Conservation (phyloP, 768 basidiomycete species). For the Agrocybe praecox region DNA sequence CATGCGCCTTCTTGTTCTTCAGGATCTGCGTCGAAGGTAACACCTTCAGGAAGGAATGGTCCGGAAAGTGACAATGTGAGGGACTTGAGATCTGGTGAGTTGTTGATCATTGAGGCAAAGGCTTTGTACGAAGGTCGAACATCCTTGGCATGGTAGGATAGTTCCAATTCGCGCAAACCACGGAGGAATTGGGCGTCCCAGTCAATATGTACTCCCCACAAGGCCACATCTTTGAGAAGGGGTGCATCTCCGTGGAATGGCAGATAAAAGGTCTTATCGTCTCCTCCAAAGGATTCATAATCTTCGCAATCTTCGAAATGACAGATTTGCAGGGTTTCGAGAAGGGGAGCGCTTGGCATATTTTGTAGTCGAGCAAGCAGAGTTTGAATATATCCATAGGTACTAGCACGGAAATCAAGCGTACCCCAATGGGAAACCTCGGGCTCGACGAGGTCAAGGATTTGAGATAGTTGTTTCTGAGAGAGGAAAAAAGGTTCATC, state of each 20-base stretch:
- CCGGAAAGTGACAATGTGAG: slow-evolving; percentile 62
- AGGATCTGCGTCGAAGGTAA: slow-evolving; percentile 19
- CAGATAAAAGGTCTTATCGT: slow-evolving; percentile 41
- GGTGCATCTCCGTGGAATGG: slow-evolving; percentile 62
- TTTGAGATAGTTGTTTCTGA: slow-evolving; percentile 31
- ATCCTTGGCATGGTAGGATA: slow-evolving; percentile 64
- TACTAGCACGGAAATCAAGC: slow-evolving; percentile 47
- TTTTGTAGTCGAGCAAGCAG: slow-evolving; percentile 44
- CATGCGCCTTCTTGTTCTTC: slow-evolving; percentile 29
- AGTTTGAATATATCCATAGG: slow-evolving; percentile 48
- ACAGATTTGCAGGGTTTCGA: slow-evolving; percentile 57
- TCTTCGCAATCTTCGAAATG: slow-evolving; percentile 55
- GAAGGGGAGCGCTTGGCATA: slow-evolving; percentile 50
- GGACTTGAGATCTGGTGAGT: slow-evolving; percentile 53
- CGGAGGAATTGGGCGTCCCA: slow-evolving; percentile 56
- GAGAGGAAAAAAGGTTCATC: slow-evolving; percentile 27
- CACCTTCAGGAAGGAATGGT: slow-evolving; percentile 33
- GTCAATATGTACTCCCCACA: slow-evolving; percentile 75
- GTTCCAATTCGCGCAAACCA: slow-evolving; percentile 52
- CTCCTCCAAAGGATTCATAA: slow-evolving; percentile 37
- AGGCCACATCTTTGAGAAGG: slow-evolving; percentile 43
- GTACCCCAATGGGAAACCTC: slow-evolving; percentile 56
- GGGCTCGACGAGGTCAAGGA: slow-evolving; percentile 50
- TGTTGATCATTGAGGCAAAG: slow-evolving; percentile 52
- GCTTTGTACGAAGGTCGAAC: slow-evolving; percentile 61